These are phyloP conservation scores for Mycena floridula DNA, from an alignment of 768 basidiomycete genomes.

Conservation along the genomic window DNA sequence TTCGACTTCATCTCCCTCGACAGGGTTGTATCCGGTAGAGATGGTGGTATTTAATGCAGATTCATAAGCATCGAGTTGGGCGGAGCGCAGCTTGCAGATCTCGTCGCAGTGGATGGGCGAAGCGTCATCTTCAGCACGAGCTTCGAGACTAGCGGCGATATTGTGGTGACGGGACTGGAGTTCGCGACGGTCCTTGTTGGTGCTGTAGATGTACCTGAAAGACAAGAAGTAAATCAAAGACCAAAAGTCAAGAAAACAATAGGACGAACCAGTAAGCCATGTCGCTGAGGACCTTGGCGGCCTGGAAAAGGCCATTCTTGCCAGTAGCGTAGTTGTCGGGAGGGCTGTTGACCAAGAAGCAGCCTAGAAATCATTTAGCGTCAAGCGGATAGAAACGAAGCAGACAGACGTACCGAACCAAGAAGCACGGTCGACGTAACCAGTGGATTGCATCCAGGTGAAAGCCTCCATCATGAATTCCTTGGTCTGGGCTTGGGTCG, in stretches of 20 bases:
- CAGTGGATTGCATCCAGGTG: conserved; percentile 4
- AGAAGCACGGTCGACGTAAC: conserved; percentile 7
- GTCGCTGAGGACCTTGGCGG: neutral
- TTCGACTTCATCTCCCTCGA: too few relatives aligned
- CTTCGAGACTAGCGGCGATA: too few relatives aligned
- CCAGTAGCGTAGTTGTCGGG: conserved; percentile 5
- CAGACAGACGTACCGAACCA: neutral
- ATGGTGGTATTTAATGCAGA: too few relatives aligned
- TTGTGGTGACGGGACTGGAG: too few relatives aligned
- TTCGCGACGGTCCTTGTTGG: too few relatives aligned
- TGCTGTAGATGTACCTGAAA: conserved; percentile 1
- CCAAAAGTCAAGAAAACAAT: neutral
- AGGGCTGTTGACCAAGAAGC: neutral
- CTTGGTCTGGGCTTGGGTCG: conserved; percentile 5
- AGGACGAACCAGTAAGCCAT: conserved; percentile 3
- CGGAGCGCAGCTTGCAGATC: conserved; percentile 4
- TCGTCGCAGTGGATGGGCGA: conserved; percentile 3
- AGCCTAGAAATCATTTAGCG: neutral
- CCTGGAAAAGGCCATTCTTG: neutral
- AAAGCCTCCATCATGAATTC: conserved; percentile 9
- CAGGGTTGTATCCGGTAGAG: too few relatives aligned
- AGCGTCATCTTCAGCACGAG: neutral
- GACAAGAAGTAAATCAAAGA: too few relatives aligned
- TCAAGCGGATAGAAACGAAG: neutral
- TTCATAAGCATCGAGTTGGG: too few relatives aligned